These are phyloP conservation scores for Curvularia eragrostidis DNA, from an alignment of 2,329 filamentous ascomycete species.

Conservation along the genomic window DNA sequence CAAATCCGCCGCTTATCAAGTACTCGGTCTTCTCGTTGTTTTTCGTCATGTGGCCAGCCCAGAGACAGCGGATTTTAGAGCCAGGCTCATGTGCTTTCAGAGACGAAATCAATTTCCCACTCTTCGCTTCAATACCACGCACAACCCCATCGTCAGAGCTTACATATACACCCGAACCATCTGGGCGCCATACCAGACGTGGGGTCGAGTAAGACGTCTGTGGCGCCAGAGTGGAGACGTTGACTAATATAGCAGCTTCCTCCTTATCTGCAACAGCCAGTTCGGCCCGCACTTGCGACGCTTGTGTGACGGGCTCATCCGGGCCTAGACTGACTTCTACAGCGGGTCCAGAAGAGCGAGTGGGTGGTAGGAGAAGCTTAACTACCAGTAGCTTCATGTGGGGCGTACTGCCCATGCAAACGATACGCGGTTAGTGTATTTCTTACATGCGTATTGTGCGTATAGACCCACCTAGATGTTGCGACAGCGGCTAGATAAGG, in stretches of 20 bases:
- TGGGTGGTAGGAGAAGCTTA: conserved; percentile 60
- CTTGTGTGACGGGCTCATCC: conserved; percentile 53
- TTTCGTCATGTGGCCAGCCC: conserved; percentile 57
- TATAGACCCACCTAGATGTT: conserved; percentile 53
- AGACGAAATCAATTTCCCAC: conserved; percentile 61
- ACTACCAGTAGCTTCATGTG: conserved; percentile 69
- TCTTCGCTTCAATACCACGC: conserved; percentile 64
- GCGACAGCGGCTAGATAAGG: conserved; percentile 63
- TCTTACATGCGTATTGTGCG: not conserved
- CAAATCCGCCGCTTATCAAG: conserved; percentile 69
- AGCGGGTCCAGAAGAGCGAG: conserved; percentile 11
- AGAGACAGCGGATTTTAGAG: conserved; percentile 65
- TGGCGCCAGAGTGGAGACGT: conserved; percentile 66
- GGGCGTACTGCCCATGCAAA: conserved; percentile 53
- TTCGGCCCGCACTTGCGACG: conserved; percentile 59
- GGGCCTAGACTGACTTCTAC: conserved; percentile 11
- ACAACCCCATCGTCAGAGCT: conserved; percentile 70
- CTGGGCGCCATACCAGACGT: conserved; percentile 66
- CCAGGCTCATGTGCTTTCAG: conserved; percentile 64
- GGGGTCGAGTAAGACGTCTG: conserved; percentile 68
- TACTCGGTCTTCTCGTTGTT: conserved; percentile 54
- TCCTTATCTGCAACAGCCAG: conserved; percentile 63
- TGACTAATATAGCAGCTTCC: conserved; percentile 65
- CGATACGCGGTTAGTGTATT: not conserved
- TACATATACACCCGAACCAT: conserved; percentile 68